These are phyloP conservation scores for Solanum dulcamara DNA, from an alignment of 257 asterid genomes.

Conservation along the genomic window DNA sequence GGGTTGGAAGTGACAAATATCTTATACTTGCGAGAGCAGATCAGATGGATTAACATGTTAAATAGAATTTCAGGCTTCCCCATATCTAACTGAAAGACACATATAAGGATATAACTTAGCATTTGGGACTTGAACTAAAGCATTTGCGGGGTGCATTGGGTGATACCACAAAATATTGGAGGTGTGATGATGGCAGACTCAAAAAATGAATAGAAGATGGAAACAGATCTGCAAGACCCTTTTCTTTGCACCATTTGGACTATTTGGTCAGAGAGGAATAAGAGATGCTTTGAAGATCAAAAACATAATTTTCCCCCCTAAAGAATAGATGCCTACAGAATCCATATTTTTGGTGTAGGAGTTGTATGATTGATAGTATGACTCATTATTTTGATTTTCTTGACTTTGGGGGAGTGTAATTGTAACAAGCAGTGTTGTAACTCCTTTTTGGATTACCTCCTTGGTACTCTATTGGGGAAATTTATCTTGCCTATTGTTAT, in stretches of 20 bases:
- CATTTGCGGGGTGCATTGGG: background rate
- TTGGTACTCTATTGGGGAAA: background rate
- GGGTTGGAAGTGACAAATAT: background rate
- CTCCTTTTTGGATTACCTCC: background rate
- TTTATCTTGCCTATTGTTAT: background rate
- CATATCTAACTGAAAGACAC: background rate
- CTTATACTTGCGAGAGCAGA: background rate
- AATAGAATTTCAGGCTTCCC: background rate
- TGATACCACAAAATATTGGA: background rate
- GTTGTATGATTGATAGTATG: background rate
- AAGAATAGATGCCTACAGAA: background rate
- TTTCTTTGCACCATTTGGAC: background rate
- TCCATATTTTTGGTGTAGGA: background rate
- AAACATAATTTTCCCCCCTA: background rate
- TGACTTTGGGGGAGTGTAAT: background rate
- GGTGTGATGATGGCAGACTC: background rate
- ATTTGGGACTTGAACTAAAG: background rate
- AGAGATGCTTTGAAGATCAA: background rate
- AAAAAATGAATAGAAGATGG: background rate
- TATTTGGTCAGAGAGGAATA: background rate
- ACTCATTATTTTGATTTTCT: background rate
- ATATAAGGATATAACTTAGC: background rate
- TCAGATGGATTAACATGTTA: background rate
- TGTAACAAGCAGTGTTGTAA: background rate
- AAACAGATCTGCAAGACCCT: background rate